Evolutionary conservation across 2,329 filamentous ascomycete genomes (phyloP).

Genomic region (Stagonosporopsis cucurbitacearum): DNA sequence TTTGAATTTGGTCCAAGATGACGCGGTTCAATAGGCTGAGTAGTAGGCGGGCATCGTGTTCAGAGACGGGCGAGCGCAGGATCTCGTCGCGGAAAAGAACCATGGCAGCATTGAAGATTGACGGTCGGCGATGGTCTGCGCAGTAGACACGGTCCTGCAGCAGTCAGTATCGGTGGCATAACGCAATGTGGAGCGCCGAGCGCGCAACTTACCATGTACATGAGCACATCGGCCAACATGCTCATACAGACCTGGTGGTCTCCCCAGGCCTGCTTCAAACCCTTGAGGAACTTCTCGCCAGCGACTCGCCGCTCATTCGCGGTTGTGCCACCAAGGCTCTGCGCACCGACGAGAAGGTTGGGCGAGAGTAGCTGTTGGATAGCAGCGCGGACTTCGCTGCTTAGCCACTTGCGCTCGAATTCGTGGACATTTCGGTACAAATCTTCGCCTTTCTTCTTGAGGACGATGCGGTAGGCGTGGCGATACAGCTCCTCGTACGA

Average conservation of each 20-base stretch:
- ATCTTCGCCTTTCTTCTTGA: slow-evolving; percentile 82
- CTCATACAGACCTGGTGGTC: slow-evolving; percentile 93
- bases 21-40: slow-evolving; percentile 80
- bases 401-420: slow-evolving; percentile 84
- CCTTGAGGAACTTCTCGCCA: slow-evolving; percentile 82
- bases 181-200: not conserved
- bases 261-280: slow-evolving; percentile 79
- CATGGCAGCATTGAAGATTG: slow-evolving; percentile 85
- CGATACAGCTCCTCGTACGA: slow-evolving; percentile 97
- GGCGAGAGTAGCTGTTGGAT: slow-evolving; percentile 75
- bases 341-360: slow-evolving; percentile 66
- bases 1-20: slow-evolving; percentile 86
- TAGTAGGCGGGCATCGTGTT: slow-evolving; percentile 60
- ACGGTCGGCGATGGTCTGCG: slow-evolving; percentile 72
- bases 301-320: slow-evolving; percentile 78
- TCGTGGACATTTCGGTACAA: slow-evolving; percentile 81
- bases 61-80: slow-evolving; percentile 63
- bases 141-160: slow-evolving; percentile 78
- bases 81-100: slow-evolving; percentile 88
- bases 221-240: slow-evolving; percentile 94
- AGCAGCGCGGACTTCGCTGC: slow-evolving; percentile 71
- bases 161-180: not conserved
- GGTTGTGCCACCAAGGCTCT: slow-evolving; percentile 61
- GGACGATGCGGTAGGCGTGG: slow-evolving; percentile 89
- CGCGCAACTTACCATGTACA: slow-evolving; percentile 75